Conservation (phyloP, 768 basidiomycete genomes). For the Hygrocybe punicea region DNA sequence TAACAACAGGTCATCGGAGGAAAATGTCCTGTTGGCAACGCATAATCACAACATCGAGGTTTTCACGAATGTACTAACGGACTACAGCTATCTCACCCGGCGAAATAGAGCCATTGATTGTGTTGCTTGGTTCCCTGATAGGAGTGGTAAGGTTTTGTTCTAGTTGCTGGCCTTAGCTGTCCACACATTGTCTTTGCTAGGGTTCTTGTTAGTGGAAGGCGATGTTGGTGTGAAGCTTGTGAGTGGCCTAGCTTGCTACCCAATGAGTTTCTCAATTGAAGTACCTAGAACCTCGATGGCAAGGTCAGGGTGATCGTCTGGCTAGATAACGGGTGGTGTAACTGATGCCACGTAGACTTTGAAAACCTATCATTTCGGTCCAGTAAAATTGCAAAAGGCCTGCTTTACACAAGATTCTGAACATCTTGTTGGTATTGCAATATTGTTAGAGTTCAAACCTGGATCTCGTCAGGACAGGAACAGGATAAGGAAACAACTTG, state of each 20-base stretch:
- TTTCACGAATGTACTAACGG: too few relatives aligned
- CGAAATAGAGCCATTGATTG: constrained; percentile 53
- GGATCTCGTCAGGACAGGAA: constrained; percentile 69
- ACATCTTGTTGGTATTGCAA: constrained; percentile 65
- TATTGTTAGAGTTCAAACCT: constrained; percentile 57
- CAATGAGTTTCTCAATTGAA: constrained; percentile 9
- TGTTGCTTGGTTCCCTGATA: constrained; percentile 64
- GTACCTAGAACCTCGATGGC: not conserved
- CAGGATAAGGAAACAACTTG: constrained; percentile 66
- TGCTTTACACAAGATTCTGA: constrained; percentile 61
- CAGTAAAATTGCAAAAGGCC: constrained; percentile 66
- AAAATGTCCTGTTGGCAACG: not conserved
- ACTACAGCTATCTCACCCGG: too few relatives aligned
- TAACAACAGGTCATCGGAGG: too few relatives aligned
- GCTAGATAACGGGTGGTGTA: not conserved
- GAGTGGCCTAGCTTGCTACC: constrained; percentile 16
- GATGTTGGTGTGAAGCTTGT: constrained; percentile 60
- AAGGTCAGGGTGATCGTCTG: too few relatives aligned
- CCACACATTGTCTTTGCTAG: constrained; percentile 29
- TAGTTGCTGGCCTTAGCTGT: not conserved
- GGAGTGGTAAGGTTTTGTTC: constrained; percentile 43
- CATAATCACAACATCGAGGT: constrained; percentile 1
- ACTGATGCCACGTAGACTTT: constrained; percentile 57
- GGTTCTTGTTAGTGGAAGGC: constrained; percentile 70
- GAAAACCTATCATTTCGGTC: constrained; percentile 52